Percentiles rank a stretch among this genome's conserved stretches.
Evolutionary conservation across 1,284 basidiomycete species (phyloP).

Genomic region (Schizophyllum commune): DNA sequence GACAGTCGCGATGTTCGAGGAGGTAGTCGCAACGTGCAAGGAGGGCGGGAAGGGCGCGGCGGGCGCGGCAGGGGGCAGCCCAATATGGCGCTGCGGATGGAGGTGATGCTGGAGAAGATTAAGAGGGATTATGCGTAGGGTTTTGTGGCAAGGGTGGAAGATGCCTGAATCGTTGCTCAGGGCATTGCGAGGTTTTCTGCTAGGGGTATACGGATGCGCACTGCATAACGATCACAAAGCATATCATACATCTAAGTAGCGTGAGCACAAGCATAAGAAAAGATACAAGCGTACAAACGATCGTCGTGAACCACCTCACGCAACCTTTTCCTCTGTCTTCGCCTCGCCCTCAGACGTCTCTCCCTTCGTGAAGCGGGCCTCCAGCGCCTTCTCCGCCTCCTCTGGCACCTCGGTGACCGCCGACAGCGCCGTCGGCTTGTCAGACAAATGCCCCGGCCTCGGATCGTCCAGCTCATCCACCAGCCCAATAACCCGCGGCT

Average conservation of each 20-base stretch:
- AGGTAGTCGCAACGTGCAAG: neutral
- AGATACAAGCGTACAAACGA: conserved; percentile 7
- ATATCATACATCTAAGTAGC: no score
- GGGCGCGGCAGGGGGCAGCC: conserved; percentile 48
- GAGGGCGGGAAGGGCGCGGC: conserved; percentile 11
- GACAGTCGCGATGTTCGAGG: no score
- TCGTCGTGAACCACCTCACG: neutral
- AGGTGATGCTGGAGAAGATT: conserved; percentile 69
- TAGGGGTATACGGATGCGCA: conserved; percentile 18
- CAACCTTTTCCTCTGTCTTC: conserved; percentile 55
- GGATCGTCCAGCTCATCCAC: conserved; percentile 82
- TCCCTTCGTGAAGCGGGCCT: neutral
- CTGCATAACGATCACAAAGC: neutral
- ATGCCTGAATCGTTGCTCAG: conserved; percentile 7
- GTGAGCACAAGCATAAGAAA: neutral
- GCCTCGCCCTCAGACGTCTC: conserved; percentile 20
- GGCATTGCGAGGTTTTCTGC: neutral
- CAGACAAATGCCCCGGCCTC: conserved; percentile 71
- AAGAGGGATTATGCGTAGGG: conserved; percentile 39
- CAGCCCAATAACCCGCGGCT: conserved; percentile 53
- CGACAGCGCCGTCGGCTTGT: conserved; percentile 63
- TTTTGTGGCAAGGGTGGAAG: conserved; percentile 11
- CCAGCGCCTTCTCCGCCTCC: conserved; percentile 16
- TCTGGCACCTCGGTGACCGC: conserved; percentile 46
- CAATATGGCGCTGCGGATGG: conserved; percentile 75